phyloP scores from a whole-genome alignment of 1,139 yeast species.

The Pichia sp. region DNA sequence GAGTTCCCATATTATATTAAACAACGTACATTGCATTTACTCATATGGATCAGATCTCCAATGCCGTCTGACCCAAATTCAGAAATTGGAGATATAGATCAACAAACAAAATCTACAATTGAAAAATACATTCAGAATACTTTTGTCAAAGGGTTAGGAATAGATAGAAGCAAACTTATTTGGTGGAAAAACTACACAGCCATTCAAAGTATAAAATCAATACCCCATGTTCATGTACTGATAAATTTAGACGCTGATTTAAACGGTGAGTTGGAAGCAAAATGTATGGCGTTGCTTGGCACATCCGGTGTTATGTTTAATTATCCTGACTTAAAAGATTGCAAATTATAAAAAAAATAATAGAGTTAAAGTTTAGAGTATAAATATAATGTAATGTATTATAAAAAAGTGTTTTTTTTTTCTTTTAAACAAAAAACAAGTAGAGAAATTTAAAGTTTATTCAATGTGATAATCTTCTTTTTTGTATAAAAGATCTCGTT shows the following conservation, averaged over 20 bases:
- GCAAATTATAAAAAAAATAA: conserved; percentile 1
- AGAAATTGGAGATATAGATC: conserved; percentile 41
- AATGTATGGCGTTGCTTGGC: conserved; percentile 3
- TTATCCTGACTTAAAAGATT: conserved; percentile 5
- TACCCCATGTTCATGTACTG: conserved; percentile 56
- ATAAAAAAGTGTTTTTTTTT: too few species aligned
- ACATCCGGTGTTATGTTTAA: conserved; percentile 15
- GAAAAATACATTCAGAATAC: conserved; percentile 39
- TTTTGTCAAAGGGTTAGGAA: conserved; percentile 38
- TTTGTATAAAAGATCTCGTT: neutral
- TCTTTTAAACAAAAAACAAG: too few species aligned
- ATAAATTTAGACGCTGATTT: conserved; percentile 32
- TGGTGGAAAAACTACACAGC: conserved; percentile 65
- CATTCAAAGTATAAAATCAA: conserved; percentile 50
- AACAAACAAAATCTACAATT: conserved; percentile 34
- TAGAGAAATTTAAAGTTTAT: too few species aligned
- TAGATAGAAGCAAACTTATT: conserved; percentile 36
- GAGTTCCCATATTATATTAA: conserved; percentile 38
- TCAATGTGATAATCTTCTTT: too few species aligned
- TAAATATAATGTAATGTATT: too few species aligned
- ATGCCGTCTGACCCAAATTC: conserved; percentile 35
- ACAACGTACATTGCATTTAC: conserved; percentile 32
- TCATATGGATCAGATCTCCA: conserved; percentile 38
- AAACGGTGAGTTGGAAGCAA: conserved; percentile 1
- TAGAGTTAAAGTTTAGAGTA: too few species aligned